Percentiles rank a stretch among this genome's conserved stretches.
These are phyloP conservation scores for Scheffersomyces stipitis DNA, from an alignment of 805 yeast species.

Conservation along the genomic window DNA sequence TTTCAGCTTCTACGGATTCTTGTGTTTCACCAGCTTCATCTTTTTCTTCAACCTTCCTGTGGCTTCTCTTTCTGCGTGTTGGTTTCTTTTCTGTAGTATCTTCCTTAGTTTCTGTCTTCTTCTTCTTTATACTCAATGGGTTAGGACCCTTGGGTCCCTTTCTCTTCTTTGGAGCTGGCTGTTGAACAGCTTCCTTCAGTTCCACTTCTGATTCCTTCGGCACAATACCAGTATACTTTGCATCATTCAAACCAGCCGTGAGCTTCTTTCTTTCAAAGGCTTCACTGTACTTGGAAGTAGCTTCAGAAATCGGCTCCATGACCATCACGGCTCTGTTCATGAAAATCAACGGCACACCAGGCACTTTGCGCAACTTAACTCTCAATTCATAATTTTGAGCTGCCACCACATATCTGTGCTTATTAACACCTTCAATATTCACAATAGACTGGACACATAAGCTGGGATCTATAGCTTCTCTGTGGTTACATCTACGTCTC, in stretches of 20 bases:
- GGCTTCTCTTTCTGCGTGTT: constrained; percentile 9
- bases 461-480: constrained; percentile 58
- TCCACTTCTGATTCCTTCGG: constrained; percentile 22
- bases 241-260: constrained; percentile 74
- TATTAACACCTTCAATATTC: constrained; percentile 70
- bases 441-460: constrained; percentile 79
- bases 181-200: constrained; percentile 9
- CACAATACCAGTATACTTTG: constrained; percentile 44
- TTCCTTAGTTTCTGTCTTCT: constrained; percentile 35
- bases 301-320: constrained; percentile 87
- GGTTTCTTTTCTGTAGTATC: constrained; percentile 5
- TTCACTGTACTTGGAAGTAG: constrained; percentile 46
- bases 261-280: constrained; percentile 66
- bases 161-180: constrained; percentile 43
- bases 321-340: constrained; percentile 92
- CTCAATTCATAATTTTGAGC: constrained; percentile 75
- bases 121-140: constrained; percentile 86
- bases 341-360: constrained; percentile 88
- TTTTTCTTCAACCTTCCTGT: constrained; percentile 2
- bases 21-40: not conserved
- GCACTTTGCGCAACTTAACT: constrained; percentile 64
- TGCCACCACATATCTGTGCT: constrained; percentile 89
- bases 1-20: constrained; percentile 1
- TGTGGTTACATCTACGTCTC: constrained; percentile 90
- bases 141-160: constrained; percentile 83